phyloP scores from a whole-genome alignment of 164 flowering plant genomes.

The Chimonanthus salicifolius region DNA sequence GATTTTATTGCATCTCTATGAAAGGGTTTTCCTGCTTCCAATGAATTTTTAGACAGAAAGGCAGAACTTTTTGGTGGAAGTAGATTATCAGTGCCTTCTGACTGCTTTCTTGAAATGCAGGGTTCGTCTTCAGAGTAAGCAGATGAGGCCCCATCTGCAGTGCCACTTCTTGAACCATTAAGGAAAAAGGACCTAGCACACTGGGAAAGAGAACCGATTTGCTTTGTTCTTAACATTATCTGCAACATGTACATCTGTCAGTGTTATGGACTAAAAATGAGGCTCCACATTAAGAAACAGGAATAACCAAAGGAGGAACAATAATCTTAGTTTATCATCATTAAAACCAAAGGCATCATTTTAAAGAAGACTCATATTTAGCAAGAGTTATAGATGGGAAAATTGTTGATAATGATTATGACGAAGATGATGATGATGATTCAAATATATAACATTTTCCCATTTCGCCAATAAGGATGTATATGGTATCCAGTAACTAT shows the following conservation, averaged over 20 bases:
- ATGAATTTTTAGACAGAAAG: slow-evolving; percentile 31
- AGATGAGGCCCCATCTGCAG: slow-evolving; percentile 75
- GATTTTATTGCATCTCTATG: slow-evolving; percentile 30
- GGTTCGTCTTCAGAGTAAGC: slow-evolving; percentile 72
- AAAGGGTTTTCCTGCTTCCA: slow-evolving; percentile 26
- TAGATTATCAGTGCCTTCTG: slow-evolving; percentile 23
- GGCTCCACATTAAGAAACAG: not conserved
- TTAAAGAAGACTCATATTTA: too few species aligned
- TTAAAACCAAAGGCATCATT: not conserved
- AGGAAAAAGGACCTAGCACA: slow-evolving; percentile 74
- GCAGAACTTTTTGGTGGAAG: slow-evolving; percentile 32
- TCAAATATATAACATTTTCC: too few species aligned
- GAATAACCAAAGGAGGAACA: not conserved
- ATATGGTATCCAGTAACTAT: too few species aligned
- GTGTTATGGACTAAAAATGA: not conserved
- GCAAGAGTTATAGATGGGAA: too few species aligned
- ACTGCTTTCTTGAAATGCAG: slow-evolving; percentile 44
- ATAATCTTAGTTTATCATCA: not conserved
- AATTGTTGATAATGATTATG: too few species aligned
- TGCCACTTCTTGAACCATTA: slow-evolving; percentile 59
- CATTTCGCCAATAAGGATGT: too few species aligned
- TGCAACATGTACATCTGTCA: slow-evolving; percentile 18
- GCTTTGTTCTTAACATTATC: slow-evolving; percentile 88
- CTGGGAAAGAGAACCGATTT: slow-evolving; percentile 60
- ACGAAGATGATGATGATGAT: too few species aligned